Base-by-base conservation (phyloP, 768 basidiomycete genomes). In the Coprinopsis sp. region DNA sequence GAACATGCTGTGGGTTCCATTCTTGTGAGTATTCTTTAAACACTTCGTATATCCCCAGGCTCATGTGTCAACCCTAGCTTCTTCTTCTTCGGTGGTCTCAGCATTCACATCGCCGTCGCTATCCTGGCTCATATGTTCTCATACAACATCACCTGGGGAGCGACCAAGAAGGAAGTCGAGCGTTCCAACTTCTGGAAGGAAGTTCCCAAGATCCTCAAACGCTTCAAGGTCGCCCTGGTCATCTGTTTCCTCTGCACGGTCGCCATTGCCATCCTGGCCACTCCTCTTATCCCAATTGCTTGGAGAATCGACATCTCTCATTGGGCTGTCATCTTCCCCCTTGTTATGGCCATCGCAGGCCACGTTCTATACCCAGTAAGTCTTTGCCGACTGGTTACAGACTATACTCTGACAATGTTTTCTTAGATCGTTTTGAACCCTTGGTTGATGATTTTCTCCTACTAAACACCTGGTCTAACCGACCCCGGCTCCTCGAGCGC, bases 181-280 rank as follows among this genome's bases (percentile, higher is more conserved):
- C 74, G 79, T 38, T 88, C 86, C 4, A 93, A 92, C 61, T 92
- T 95, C 72, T 92, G 87, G 78, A 78, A 86, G 46, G 91, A 95
- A 63, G 81, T 92, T 11, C 92, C 92, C 1, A 78, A 79, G 47
- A 91, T 94, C 59, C 68, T 84, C 58, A 80, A 81, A 52, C 83
- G 90, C 3, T 94, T 89, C 69, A 82, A 85, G 73, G 56, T 79
- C 37, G 76, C 78, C 33, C 72, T 89, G 51, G 47, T 76, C 16
- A 46, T 87, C 18, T 81, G 77, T 37, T 67, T 80, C 53, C 46
- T 72, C 14, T 51, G 70, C 10, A 69, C 84, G 50, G 72, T 65
- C 7, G 70, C 62, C 34, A 82, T 91, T 60, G 62, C 80, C 47
- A 53, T 92, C 23, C 66, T 90, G 28, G 68, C 73, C 2, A 65